Evolutionary conservation across 495 filamentous ascomycete species (phyloP), one percentile per base, ranked within the genome.

Genomic region (Ramalina intermedia): DNA sequence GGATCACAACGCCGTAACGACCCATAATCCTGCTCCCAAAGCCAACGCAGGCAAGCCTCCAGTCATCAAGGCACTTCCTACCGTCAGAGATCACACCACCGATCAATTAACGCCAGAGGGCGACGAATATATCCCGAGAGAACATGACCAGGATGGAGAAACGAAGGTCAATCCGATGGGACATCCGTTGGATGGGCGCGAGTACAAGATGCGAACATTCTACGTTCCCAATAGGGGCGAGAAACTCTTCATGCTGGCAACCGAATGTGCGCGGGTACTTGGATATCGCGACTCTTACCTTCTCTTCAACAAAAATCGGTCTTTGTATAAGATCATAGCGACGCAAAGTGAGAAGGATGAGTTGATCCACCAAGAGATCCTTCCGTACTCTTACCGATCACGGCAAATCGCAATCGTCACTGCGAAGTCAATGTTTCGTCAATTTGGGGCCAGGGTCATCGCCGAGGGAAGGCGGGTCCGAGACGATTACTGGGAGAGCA

Each of bases 381-480:
- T 99, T 26, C 93, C 93, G 0, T 99, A 96, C 65, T 96, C 91
- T 20, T 99, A 99, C 58, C 79, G 93, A 18, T 99, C 91, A 6
- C 82, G 91, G 37, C 91, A 99, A 66, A 99, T 96, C 51, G 93
- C 91, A 23, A 96, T 99, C 50, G 91, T 99, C 26, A 96, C 91
- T 3, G 91, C 91, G n/a, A 81, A 84, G 53, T 96, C 91, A 41
- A 99, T 99, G 91, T 99, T 96, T 62, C 82, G 91, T 16, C 91
- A 99, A 64, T 99, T 99, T 61, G 91, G 91, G n/a, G 94, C 87
- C 57, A 74, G 93, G 46, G 82, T 99, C 36, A 93, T 99, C 49
- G 78, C 82, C 4, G 82, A 85, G 58, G 91, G 91, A 12, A 73
- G 89, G 51, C 78, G 93, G 11, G 91, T 99, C 33, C 81, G 90